Evolutionary conservation across 345 rosid species (phyloP), one percentile per base, ranked within the genome.

Genomic region (Populus simonii): DNA sequence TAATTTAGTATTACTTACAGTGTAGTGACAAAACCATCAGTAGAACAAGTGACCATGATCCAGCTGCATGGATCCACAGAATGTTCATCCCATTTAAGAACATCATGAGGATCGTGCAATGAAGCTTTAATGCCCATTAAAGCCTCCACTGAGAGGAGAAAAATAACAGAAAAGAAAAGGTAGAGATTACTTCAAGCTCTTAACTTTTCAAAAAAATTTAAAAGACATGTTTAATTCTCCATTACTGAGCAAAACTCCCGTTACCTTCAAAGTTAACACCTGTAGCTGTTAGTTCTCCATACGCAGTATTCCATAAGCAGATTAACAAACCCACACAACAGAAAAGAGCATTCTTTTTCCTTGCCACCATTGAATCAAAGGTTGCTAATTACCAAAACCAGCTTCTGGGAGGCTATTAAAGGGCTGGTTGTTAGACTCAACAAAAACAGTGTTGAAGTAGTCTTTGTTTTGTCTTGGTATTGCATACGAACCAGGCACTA

Each of bases 201-300:
- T 20, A 73, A 36, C 38, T 20, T 12, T 17, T 15, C 7, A 13
- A 27, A 10, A 25, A 39, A 73, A 6, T n/a, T 67, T 27, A 2
- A 36, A 55, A 25, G 23, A 10, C 36, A 18, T 59, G 23, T 57
- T 22, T 11, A 11, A 57, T 57, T 57, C 29, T n/a, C 27, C 29
- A 11, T 57, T 1, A 57, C 55, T 43, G 29, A 20, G 38, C 43
- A 36, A 43, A 66, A 45, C 31, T 51, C 39, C 68, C 79, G 7
- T 80, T 90, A 92, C 98, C 98, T 92, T 94, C 98, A 82, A 25
- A 88, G 87, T 94, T 92, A 70, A 92, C 93, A 74, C 97, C 98
- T 85, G 89, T 83, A 22, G 93, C 82, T 70, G 97, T 89, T 25
- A 94, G 92, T 83, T 89, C 79, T 55, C 93, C 98, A 80, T 66